Evolutionary conservation across 148 eudicot species (phyloP).

Genomic region (Cornus suecica): DNA sequence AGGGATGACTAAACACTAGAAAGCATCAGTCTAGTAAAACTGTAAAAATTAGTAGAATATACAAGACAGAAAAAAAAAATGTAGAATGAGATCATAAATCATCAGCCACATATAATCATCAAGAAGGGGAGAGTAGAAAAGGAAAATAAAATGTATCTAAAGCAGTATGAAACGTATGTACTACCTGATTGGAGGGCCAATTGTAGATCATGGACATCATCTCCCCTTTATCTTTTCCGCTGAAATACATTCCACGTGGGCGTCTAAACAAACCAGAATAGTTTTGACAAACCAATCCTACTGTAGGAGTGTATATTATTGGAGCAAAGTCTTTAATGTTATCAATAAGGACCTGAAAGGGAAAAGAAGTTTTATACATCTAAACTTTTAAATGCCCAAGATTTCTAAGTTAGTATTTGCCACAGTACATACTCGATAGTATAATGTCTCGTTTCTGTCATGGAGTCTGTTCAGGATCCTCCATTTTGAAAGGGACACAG

Average conservation of each 20-base stretch:
- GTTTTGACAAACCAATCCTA: slow-evolving; percentile 97
- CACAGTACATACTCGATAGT: slow-evolving; percentile 73
- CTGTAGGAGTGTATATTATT: slow-evolving; percentile 96
- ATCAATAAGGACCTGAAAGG: slow-evolving; percentile 84
- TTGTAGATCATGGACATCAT: slow-evolving; percentile 99
- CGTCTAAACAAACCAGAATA: slow-evolving; percentile 98
- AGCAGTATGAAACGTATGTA: slow-evolving; percentile 1
- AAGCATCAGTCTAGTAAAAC: background rate
- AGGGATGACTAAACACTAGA: background rate
- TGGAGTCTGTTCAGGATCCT: slow-evolving; percentile 92
- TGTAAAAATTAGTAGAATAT: too few species aligned
- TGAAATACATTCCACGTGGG: slow-evolving; percentile 99
- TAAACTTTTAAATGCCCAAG: slow-evolving; percentile 1
- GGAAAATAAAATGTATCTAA: background rate
- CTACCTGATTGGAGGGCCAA: slow-evolving; percentile 89
- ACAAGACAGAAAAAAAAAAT: background rate
- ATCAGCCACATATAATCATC: background rate
- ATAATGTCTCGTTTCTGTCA: slow-evolving; percentile 93
- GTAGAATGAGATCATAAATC: background rate
- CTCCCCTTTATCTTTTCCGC: slow-evolving; percentile 97
- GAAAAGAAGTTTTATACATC: slow-evolving; percentile 25
- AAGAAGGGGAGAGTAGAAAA: background rate
- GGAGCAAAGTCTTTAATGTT: slow-evolving; percentile 94
- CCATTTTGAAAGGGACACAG: slow-evolving; percentile 86
- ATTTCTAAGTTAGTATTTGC: slow-evolving; percentile 6